These are phyloP conservation scores for Pterulicium gracile DNA, from an alignment of 1,284 basidiomycete species.

Conservation along the genomic window DNA sequence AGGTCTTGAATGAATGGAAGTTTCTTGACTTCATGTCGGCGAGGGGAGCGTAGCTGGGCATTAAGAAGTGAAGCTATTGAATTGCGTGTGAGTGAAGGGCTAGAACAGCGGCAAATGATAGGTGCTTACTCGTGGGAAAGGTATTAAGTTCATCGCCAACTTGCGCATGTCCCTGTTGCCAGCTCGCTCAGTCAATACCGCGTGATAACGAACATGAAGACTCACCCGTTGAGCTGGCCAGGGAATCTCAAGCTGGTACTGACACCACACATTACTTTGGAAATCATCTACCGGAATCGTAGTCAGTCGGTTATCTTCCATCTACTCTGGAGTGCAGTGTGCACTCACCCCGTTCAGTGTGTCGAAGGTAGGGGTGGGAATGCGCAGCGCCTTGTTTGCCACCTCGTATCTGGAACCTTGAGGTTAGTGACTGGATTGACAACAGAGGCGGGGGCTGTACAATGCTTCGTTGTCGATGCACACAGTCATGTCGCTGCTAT, in stretches of 20 bases:
- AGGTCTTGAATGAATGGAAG: slow-evolving; percentile 52
- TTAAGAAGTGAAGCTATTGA: slow-evolving; percentile 76
- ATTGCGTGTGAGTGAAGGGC: neutral
- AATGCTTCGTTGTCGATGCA: slow-evolving; percentile 94
- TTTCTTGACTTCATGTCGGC: slow-evolving; percentile 49
- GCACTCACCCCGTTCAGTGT: slow-evolving; percentile 73
- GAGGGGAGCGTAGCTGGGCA: slow-evolving; percentile 82
- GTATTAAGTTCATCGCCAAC: slow-evolving; percentile 86
- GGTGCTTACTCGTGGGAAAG: slow-evolving; percentile 73
- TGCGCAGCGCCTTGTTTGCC: slow-evolving; percentile 64
- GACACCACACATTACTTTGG: slow-evolving; percentile 84
- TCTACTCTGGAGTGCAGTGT: too few species aligned
- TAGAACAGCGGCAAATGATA: slow-evolving; percentile 2
- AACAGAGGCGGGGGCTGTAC: slow-evolving; percentile 25
- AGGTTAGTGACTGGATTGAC: slow-evolving; percentile 5
- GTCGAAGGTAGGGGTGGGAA: slow-evolving; percentile 59
- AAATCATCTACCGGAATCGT: slow-evolving; percentile 58
- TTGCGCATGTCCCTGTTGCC: slow-evolving; percentile 79
- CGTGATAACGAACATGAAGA: neutral
- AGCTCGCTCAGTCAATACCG: slow-evolving; percentile 2
- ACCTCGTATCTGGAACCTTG: slow-evolving; percentile 62
- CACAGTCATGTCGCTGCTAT: slow-evolving; percentile 84
- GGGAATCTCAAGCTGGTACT: slow-evolving; percentile 90
- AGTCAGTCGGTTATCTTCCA: too few species aligned
- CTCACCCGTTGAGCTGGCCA: slow-evolving; percentile 82